Conservation (phyloP, 106 monocot species). For the Xerophyta viscosa region DNA sequence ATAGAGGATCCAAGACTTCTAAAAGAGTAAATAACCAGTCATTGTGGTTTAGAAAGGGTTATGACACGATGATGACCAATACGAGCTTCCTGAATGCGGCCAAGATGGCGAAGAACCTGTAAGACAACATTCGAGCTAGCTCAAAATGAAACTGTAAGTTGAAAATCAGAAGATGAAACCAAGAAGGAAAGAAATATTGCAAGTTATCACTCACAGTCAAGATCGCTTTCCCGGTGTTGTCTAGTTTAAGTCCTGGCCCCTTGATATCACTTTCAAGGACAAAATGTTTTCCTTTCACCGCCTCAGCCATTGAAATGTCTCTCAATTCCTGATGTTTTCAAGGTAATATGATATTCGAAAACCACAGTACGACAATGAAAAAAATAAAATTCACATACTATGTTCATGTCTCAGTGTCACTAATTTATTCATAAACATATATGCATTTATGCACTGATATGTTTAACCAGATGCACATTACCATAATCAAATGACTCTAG, state of each 20-base stretch:
- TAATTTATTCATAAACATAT: too few relatives aligned
- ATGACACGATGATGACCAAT: slow-evolving; percentile 78
- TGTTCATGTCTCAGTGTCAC: too few relatives aligned
- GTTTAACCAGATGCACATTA: too few relatives aligned
- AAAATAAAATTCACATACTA: too few relatives aligned
- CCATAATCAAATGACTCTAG: too few relatives aligned
- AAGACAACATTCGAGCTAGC: background rate
- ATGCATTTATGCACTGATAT: too few relatives aligned
- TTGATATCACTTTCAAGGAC: slow-evolving; percentile 89
- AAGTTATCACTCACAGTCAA: slow-evolving; percentile 52
- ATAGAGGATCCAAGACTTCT: too few relatives aligned
- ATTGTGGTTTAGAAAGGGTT: slow-evolving; percentile 27
- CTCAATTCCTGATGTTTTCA: slow-evolving; percentile 65
- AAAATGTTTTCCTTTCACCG: slow-evolving; percentile 77
- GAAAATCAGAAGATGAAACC: too few relatives aligned
- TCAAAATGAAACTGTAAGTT: too few relatives aligned
- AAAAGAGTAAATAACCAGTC: background rate
- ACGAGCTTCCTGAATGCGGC: slow-evolving; percentile 75
- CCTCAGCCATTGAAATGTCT: slow-evolving; percentile 56
- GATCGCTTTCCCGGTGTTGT: slow-evolving; percentile 88
- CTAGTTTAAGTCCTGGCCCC: slow-evolving; percentile 91
- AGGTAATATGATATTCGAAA: background rate
- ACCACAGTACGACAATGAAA: too few relatives aligned
- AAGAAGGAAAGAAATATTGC: too few relatives aligned
- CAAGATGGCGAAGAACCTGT: slow-evolving; percentile 93